phyloP scores from a whole-genome alignment of 805 yeast species.

The Kazachstania viticola region DNA sequence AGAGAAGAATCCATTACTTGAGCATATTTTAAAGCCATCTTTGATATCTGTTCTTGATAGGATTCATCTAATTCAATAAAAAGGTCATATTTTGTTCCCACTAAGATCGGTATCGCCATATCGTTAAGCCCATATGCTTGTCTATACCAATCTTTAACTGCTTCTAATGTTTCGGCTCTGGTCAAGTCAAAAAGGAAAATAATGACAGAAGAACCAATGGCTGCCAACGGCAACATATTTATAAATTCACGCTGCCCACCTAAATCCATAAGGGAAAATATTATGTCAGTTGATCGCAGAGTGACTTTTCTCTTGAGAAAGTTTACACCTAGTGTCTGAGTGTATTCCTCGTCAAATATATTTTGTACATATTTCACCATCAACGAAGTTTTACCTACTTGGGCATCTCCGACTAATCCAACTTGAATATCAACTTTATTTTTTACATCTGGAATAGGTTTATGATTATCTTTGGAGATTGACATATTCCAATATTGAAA shows the following conservation, averaged over 20 bases:
- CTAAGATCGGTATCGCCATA: slow-evolving; percentile 80
- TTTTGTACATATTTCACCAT: slow-evolving; percentile 97
- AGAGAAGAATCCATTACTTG: slow-evolving; percentile 75
- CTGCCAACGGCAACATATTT: slow-evolving; percentile 86
- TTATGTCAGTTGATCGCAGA: slow-evolving; percentile 73
- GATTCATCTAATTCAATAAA: slow-evolving; percentile 64
- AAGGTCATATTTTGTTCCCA: slow-evolving; percentile 86
- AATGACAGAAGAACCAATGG: slow-evolving; percentile 83
- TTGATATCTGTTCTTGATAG: slow-evolving; percentile 74
- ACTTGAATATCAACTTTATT: slow-evolving; percentile 43
- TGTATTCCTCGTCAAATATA: slow-evolving; percentile 78
- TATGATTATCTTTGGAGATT: background rate
- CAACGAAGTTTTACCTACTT: slow-evolving; percentile 86
- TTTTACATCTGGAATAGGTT: slow-evolving; percentile 8
- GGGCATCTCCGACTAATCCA: slow-evolving; percentile 89
- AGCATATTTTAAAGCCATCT: slow-evolving; percentile 72
- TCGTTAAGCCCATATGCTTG: slow-evolving; percentile 81
- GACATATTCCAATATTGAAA: too few relatives aligned
- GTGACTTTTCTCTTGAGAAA: slow-evolving; percentile 82
- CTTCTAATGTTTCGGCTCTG: slow-evolving; percentile 67
- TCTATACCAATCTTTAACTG: slow-evolving; percentile 86
- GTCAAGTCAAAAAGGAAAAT: slow-evolving; percentile 84
- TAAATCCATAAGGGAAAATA: slow-evolving; percentile 86
- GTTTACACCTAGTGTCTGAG: slow-evolving; percentile 88
- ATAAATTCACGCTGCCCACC: slow-evolving; percentile 93